Conservation (phyloP, 2,329 filamentous ascomycete species). For the Lojkania enalia region DNA sequence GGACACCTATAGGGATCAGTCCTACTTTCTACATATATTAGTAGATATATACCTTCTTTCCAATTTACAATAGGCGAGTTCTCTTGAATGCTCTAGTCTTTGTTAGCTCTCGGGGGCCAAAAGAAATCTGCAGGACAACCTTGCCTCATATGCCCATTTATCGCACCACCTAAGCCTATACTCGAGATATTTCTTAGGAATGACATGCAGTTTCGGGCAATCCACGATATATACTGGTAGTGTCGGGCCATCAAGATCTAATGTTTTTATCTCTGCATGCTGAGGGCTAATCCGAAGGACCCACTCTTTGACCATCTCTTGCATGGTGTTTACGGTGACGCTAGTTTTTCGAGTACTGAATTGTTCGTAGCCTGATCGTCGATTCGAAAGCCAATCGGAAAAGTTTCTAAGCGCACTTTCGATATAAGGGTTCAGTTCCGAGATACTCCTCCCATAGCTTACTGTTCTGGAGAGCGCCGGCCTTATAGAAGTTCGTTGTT, state of each 20-base stretch:
- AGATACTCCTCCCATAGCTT: conserved; percentile 21
- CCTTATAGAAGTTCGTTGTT: conserved; percentile 12
- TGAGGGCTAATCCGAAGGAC: conserved; percentile 24
- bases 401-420: conserved; percentile 20
- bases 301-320: conserved; percentile 35
- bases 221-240: conserved; percentile 38
- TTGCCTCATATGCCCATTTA: conserved; percentile 37
- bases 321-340: conserved; percentile 16
- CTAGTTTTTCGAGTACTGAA: conserved; percentile 12
- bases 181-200: conserved; percentile 34
- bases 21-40: neutral
- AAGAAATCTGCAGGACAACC: neutral
- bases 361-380: conserved; percentile 18
- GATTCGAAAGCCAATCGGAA: conserved; percentile 19
- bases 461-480: conserved; percentile 12
- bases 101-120: conserved; percentile 10
- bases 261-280: conserved; percentile 17
- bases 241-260: conserved; percentile 17
- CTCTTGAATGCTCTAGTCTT: conserved; percentile 18
- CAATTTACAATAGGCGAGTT: conserved; percentile 28
- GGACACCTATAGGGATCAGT: conserved; percentile 17
- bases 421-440: conserved; percentile 19
- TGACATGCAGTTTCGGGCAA: conserved; percentile 39
- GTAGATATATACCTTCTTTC: conserved; percentile 26
- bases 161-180: conserved; percentile 36